Evolutionary conservation across 495 filamentous ascomycete species (phyloP).

Genomic region (Collariella sp.): DNA sequence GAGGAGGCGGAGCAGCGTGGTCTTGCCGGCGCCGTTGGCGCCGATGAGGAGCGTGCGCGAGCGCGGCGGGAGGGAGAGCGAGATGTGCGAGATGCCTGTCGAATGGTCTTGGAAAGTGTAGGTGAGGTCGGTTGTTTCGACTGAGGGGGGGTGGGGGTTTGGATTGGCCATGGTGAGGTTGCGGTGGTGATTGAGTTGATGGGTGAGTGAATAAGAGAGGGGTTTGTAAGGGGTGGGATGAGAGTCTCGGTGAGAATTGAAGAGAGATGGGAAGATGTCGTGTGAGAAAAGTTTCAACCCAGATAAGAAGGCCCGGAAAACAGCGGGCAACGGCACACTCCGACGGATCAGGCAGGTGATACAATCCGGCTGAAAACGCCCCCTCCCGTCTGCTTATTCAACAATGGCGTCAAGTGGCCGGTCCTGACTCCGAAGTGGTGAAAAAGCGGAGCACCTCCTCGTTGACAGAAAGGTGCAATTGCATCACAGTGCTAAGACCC

Average conservation of each 20-base stretch:
- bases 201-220: neutral
- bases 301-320: no score
- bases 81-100: slow-evolving; percentile 60
- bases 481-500: no score
- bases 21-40: slow-evolving; percentile 96
- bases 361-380: neutral
- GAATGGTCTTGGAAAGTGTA: slow-evolving; percentile 83
- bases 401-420: neutral
- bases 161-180: neutral
- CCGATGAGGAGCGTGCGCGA: slow-evolving; percentile 90
- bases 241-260: neutral
- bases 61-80: slow-evolving; percentile 65
- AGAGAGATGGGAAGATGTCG: no score
- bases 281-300: no score
- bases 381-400: neutral
- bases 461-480: no score
- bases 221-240: neutral
- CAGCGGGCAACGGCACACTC: no score
- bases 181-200: neutral
- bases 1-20: slow-evolving; percentile 76
- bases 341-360: neutral
- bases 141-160: slow-evolving; percentile 22
- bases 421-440: no score
- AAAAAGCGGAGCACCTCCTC: neutral
- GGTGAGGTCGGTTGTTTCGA: slow-evolving; percentile 65